These are phyloP conservation scores for Cylindrotheca closterium DNA, from an alignment of 108 stramenopile genomes.

Conservation along the genomic window DNA sequence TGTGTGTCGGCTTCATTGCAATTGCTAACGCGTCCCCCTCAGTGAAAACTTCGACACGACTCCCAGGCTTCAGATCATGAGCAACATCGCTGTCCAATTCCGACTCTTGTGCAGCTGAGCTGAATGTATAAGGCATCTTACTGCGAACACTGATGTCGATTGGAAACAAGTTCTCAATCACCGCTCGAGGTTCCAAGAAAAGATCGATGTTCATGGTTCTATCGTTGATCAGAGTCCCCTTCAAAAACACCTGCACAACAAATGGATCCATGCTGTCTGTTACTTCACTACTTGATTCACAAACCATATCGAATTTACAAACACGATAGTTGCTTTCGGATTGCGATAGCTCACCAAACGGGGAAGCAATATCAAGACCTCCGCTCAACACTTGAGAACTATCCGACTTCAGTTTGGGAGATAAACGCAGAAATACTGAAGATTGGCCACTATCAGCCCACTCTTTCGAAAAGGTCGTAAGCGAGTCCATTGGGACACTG, in stretches of 20 bases:
- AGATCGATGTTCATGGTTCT: slow-evolving; percentile 53
- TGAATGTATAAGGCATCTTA: slow-evolving; percentile 84
- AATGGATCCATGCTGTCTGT: slow-evolving; percentile 11
- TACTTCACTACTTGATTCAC: no score
- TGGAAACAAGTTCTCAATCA: no score
- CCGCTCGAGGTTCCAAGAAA: slow-evolving; percentile 60
- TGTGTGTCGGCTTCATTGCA: slow-evolving; percentile 54
- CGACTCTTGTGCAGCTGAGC: slow-evolving; percentile 10
- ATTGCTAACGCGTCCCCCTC: slow-evolving; percentile 77
- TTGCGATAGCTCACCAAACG: slow-evolving; percentile 12
- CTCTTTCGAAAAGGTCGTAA: no score
- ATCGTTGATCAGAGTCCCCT: slow-evolving; percentile 42
- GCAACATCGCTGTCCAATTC: no score
- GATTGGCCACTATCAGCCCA: no score
- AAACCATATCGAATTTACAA: slow-evolving; percentile 21
- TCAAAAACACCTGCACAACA: slow-evolving; percentile 45
- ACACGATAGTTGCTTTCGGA: no score
- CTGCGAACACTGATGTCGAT: slow-evolving; percentile 58
- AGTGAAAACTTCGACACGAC: slow-evolving; percentile 68
- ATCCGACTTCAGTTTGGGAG: not conserved
- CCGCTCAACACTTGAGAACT: not conserved
- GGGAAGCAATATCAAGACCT: slow-evolving; percentile 1
- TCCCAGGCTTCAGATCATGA: slow-evolving; percentile 46
- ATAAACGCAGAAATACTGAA: slow-evolving; percentile 1
- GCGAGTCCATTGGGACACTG: slow-evolving; percentile 1